Evolutionary conservation across 192 early-diverging fungal species (phyloP).

Genomic region (Coemansia sp.): DNA sequence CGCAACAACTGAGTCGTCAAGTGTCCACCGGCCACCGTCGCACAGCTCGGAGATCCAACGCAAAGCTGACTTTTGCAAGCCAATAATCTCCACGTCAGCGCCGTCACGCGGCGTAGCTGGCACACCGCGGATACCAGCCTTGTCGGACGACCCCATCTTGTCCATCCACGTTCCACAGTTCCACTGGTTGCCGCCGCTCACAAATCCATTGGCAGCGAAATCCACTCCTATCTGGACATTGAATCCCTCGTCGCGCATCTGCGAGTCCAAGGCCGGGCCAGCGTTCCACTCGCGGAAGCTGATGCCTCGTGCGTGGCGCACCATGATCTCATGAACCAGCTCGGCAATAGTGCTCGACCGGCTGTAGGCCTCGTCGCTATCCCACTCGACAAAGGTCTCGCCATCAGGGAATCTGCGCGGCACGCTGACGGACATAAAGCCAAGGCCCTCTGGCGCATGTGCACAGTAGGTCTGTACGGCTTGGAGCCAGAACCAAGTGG

Average conservation of each 20-base stretch:
- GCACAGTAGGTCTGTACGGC: slow-evolving; percentile 88
- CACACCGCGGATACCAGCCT: slow-evolving; percentile 88
- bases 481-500: slow-evolving; percentile 95
- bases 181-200: slow-evolving; percentile 83
- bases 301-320: slow-evolving; percentile 87
- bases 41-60: slow-evolving; percentile 73
- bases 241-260: slow-evolving; percentile 93
- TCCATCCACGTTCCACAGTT: slow-evolving; percentile 99
- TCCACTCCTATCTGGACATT: slow-evolving; percentile 75
- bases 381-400: slow-evolving; percentile 68
- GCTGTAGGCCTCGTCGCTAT: slow-evolving; percentile 67
- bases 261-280: slow-evolving; percentile 80
- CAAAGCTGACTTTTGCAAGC: slow-evolving; percentile 82
- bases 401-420: slow-evolving; percentile 80
- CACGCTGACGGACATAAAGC: slow-evolving; percentile 71
- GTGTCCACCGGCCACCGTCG: slow-evolving; percentile 42
- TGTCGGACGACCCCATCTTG: slow-evolving; percentile 94
- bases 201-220: slow-evolving; percentile 73
- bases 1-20: slow-evolving; percentile 52
- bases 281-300: slow-evolving; percentile 96
- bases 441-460: slow-evolving; percentile 70
- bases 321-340: slow-evolving; percentile 88
- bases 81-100: slow-evolving; percentile 87
- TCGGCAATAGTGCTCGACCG: slow-evolving; percentile 75
- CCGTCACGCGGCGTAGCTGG: slow-evolving; percentile 96